Evolutionary conservation across 179 eudicot species (phyloP).

Genomic region (Pouteria campechiana): DNA sequence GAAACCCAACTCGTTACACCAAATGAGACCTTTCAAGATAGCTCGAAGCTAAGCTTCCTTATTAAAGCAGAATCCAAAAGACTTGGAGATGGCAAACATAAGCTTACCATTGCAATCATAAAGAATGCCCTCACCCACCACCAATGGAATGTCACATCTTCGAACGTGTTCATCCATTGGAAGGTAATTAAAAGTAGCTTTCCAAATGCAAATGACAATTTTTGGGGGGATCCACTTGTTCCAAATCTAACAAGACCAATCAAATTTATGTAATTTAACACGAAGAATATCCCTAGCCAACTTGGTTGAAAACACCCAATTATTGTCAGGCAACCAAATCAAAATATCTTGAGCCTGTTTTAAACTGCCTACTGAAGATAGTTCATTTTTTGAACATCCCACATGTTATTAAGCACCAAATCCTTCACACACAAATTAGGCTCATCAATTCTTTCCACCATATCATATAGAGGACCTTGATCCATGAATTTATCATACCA

Average conservation of each 20-base stretch:
- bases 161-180: neutral
- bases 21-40: no score
- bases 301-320: neutral
- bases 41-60: no score
- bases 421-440: neutral
- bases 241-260: neutral
- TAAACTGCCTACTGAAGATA: no score
- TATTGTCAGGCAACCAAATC: neutral
- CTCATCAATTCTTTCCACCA: neutral
- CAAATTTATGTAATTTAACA: neutral
- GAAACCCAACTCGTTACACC: no score
- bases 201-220: neutral
- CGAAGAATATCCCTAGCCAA: neutral
- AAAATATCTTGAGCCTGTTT: neutral
- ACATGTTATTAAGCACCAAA: no score
- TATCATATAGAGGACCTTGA: neutral
- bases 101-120: no score
- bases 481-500: neutral
- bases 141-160: no score
- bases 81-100: no score
- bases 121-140: no score
- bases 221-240: neutral
- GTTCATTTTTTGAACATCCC: no score
- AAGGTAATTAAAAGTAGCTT: neutral
- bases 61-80: no score